Evolutionary conservation across 306 rosid genomes (phyloP).

Genomic region (Lithocarpus polystachyus): DNA sequence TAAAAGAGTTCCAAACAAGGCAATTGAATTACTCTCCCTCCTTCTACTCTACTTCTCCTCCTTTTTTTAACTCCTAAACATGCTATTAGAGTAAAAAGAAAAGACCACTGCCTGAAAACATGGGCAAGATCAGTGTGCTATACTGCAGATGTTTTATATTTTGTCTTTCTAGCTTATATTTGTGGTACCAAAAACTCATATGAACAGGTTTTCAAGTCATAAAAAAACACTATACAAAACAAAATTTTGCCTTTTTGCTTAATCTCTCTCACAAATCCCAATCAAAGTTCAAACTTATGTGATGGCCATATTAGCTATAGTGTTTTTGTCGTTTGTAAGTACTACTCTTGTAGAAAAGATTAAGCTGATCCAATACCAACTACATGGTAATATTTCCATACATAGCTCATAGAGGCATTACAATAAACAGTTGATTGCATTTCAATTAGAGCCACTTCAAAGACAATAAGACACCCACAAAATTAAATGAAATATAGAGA

Average conservation of each 20-base stretch:
- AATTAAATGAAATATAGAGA: no score
- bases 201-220: no score
- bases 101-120: not conserved
- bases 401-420: no score
- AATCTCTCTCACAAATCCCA: not conserved
- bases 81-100: no score
- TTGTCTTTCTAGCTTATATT: not conserved
- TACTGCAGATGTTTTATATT: slow-evolving; percentile 13
- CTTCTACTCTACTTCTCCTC: no score
- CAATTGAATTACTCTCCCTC: no score
- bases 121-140: slow-evolving; percentile 23
- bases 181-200: not conserved
- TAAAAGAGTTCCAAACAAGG: no score
- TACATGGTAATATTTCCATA: not conserved
- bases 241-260: not conserved
- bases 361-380: not conserved
- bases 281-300: slow-evolving; percentile 4
- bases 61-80: no score
- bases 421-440: no score
- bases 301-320: slow-evolving; percentile 11
- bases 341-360: not conserved
- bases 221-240: no score
- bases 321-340: not conserved
- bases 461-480: no score
- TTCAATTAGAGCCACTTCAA: no score